These are phyloP conservation scores for Irpex rosettiformis DNA, from an alignment of 1,284 basidiomycete genomes.

Conservation along the genomic window DNA sequence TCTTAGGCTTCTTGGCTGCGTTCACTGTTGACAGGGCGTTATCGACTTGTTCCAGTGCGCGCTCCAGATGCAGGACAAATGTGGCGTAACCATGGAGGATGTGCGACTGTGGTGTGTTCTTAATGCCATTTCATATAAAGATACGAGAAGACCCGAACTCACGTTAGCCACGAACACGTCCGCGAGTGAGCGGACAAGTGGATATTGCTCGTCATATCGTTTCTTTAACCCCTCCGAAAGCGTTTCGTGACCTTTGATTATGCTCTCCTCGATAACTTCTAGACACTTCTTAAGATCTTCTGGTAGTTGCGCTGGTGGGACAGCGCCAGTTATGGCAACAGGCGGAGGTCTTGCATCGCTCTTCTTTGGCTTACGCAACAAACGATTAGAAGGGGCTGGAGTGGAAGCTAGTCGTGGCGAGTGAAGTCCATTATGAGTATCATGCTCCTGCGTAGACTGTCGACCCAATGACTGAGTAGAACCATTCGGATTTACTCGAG, in stretches of 20 bases:
- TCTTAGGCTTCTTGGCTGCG: conserved; percentile 71
- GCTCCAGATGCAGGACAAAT: conserved; percentile 89
- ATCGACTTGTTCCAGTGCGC: conserved; percentile 85
- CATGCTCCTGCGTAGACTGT: conserved; percentile 47
- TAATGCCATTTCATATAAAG: conserved; percentile 5
- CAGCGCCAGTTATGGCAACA: conserved; percentile 45
- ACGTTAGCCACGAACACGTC: conserved; percentile 94
- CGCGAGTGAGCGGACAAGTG: conserved; percentile 85
- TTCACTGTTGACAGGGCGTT: conserved; percentile 64
- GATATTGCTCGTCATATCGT: conserved; percentile 90
- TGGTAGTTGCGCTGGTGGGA: conserved; percentile 75
- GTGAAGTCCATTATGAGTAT: conserved; percentile 34
- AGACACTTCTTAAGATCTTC: conserved; percentile 84
- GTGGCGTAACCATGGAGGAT: conserved; percentile 90
- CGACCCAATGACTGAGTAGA: conserved; percentile 70
- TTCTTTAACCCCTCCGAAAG: conserved; percentile 80
- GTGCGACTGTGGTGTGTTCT: conserved; percentile 59
- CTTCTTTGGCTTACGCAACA: conserved; percentile 67
- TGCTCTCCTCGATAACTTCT: conserved; percentile 79
- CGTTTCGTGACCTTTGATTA: conserved; percentile 83
- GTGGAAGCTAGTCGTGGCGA: conserved; percentile 33
- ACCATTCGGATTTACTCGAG: conserved; percentile 47
- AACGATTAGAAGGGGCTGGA: conserved; percentile 37
- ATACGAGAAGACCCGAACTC: conserved; percentile 32
- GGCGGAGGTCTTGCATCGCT: conserved; percentile 43